Conservation (phyloP, 768 basidiomycete species). For the Leucogyrophana mollusca region DNA sequence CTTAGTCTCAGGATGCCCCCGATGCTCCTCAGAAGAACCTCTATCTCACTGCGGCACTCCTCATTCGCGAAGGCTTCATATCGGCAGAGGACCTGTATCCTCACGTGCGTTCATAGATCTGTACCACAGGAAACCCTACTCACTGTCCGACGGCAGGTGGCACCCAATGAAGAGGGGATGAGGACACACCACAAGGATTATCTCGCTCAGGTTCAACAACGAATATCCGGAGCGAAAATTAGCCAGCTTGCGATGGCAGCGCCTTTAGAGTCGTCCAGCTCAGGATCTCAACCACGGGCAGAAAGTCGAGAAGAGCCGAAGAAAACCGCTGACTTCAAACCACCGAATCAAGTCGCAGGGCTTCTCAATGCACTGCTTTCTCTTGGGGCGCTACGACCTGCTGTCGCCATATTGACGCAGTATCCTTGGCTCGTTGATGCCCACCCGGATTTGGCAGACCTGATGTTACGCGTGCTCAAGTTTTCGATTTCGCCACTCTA, state of each 20-base stretch:
- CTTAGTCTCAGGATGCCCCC: conserved; percentile 52
- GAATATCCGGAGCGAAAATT: conserved; percentile 65
- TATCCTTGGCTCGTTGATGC: conserved; percentile 85
- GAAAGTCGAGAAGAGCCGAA: conserved; percentile 38
- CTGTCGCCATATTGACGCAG: conserved; percentile 74
- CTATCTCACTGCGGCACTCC: conserved; percentile 78
- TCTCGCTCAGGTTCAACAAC: conserved; percentile 55
- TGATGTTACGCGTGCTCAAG: conserved; percentile 75
- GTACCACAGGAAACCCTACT: conserved; percentile 1
- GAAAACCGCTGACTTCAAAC: conserved; percentile 37
- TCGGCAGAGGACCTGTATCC: conserved; percentile 86
- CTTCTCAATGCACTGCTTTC: conserved; percentile 80
- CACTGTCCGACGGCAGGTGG: conserved; percentile 45
- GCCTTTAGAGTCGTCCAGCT: conserved; percentile 58
- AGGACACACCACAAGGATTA: conserved; percentile 64
- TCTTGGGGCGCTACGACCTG: conserved; percentile 79
- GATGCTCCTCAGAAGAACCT: conserved; percentile 71
- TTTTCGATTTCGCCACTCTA: conserved; percentile 72
- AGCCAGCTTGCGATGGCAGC: conserved; percentile 86
- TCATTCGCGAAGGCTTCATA: conserved; percentile 89
- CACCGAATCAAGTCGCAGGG: conserved; percentile 75
- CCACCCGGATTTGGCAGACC: conserved; percentile 81
- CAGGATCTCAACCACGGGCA: conserved; percentile 38
- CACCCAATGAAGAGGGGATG: conserved; percentile 79
- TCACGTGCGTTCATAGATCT: conserved; percentile 58